Conservation (phyloP, 805 yeast species). For the Kodamaea restingae region DNA sequence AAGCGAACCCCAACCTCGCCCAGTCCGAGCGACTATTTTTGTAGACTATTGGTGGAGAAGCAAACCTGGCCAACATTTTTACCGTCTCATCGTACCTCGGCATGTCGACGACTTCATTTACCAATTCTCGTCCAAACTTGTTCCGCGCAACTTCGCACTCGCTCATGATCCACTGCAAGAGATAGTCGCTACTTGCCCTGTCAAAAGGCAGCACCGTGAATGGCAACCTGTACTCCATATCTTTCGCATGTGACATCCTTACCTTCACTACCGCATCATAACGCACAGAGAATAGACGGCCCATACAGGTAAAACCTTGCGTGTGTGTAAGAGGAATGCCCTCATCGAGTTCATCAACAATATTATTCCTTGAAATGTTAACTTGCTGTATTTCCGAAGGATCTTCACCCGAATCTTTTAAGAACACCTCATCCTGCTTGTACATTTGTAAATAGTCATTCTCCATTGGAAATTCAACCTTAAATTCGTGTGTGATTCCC, state of each 20-base stretch:
- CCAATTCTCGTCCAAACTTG: slow-evolving; percentile 29
- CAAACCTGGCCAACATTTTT: slow-evolving; percentile 18
- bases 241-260: slow-evolving; percentile 46
- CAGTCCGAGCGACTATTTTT: slow-evolving; percentile 31
- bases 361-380: slow-evolving; percentile 19
- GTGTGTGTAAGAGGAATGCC: slow-evolving; percentile 43
- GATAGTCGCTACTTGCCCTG: slow-evolving; percentile 41
- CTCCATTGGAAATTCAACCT: slow-evolving; percentile 29
- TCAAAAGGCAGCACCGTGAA: slow-evolving; percentile 54
- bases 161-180: slow-evolving; percentile 49
- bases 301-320: slow-evolving; percentile 50
- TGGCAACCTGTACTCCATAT: slow-evolving; percentile 47
- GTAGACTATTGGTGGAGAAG: slow-evolving; percentile 27
- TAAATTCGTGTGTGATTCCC: slow-evolving; percentile 24
- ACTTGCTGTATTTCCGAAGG: slow-evolving; percentile 13
- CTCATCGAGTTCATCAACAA: slow-evolving; percentile 26
- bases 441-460: slow-evolving; percentile 33
- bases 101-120: slow-evolving; percentile 18
- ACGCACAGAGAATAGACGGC: slow-evolving; percentile 47
- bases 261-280: slow-evolving; percentile 50
- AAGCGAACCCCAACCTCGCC: slow-evolving; percentile 37
- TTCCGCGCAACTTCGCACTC: slow-evolving; percentile 47
- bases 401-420: not conserved
- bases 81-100: slow-evolving; percentile 20
- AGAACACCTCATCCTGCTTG: not conserved